These are phyloP conservation scores for Globisporangium echinulatum DNA, from an alignment of 352 stramenopile genomes.

Conservation along the genomic window DNA sequence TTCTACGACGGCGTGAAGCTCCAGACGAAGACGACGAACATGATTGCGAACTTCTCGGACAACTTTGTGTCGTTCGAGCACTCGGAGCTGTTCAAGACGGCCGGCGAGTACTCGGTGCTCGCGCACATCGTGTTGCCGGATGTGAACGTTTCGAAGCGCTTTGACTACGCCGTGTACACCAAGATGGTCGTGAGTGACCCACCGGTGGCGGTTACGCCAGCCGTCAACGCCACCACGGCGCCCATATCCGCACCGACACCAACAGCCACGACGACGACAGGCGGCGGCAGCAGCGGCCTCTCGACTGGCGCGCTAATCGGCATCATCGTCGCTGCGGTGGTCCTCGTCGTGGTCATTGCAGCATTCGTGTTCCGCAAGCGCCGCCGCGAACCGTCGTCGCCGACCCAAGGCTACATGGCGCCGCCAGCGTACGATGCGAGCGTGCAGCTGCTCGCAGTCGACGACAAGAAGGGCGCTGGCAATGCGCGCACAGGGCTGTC, in stretches of 20 bases:
- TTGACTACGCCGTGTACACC: conserved; percentile 42
- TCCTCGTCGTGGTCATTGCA: conserved; percentile 30
- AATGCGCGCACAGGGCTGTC: conserved; percentile 12
- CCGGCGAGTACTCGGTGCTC: conserved; percentile 39
- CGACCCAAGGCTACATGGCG: conserved; percentile 25
- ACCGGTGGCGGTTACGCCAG: conserved; percentile 4
- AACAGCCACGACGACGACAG: not conserved
- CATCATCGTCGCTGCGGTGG: conserved; percentile 44
- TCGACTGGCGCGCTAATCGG: conserved; percentile 42
- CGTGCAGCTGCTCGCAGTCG: conserved; percentile 21
- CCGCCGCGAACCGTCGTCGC: conserved; percentile 14
- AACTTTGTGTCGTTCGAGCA: conserved; percentile 31
- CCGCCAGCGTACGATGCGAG: conserved; percentile 44
- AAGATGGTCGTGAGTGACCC: conserved; percentile 30
- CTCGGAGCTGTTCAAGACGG: conserved; percentile 25
- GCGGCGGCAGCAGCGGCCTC: conserved; percentile 13
- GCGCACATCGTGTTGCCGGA: conserved; percentile 57
- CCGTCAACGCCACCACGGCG: not conserved
- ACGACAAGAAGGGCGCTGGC: conserved; percentile 17
- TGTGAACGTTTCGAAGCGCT: conserved; percentile 35
- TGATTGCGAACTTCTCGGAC: conserved; percentile 52
- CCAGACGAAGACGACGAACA: conserved; percentile 46
- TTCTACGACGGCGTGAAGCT: conserved; percentile 43
- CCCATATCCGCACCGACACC: not conserved
- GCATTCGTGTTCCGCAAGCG: conserved; percentile 30